Percentiles rank a stretch among this genome's conserved stretches.
These are phyloP conservation scores for Pulveroboletus sp. DNA, from an alignment of 768 basidiomycete genomes.

Conservation along the genomic window DNA sequence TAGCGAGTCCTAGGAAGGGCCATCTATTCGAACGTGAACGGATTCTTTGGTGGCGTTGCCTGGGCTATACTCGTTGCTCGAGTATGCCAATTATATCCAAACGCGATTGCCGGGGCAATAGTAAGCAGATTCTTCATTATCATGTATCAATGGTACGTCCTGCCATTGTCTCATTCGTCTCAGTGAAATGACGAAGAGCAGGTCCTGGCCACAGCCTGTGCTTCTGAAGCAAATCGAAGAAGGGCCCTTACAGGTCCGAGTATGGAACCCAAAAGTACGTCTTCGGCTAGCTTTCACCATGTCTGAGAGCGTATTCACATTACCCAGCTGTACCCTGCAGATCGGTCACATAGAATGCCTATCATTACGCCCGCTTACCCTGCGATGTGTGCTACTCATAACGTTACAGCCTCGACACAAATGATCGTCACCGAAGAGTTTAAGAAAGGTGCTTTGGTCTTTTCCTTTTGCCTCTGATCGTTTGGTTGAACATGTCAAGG, in stretches of 20 bases:
- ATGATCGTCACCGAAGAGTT: conserved; percentile 96
- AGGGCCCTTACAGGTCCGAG: conserved; percentile 85
- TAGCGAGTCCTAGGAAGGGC: conserved; percentile 62
- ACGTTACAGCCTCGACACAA: conserved; percentile 92
- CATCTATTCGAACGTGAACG: conserved; percentile 97
- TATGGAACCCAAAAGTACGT: conserved; percentile 94
- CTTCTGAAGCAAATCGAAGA: conserved; percentile 95
- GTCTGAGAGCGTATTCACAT: neutral
- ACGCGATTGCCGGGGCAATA: conserved; percentile 88
- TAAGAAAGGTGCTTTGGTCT: conserved; percentile 61
- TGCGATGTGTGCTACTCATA: conserved; percentile 98
- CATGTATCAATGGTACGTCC: conserved; percentile 89
- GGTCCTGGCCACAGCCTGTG: conserved; percentile 99
- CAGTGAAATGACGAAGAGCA: conserved; percentile 30
- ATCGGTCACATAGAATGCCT: conserved; percentile 96
- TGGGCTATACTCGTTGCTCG: conserved; percentile 99
- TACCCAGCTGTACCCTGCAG: conserved; percentile 79
- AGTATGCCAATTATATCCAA: conserved; percentile 98
- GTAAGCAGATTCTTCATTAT: conserved; percentile 98
- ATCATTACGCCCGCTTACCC: conserved; percentile 99
- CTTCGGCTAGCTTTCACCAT: neutral
- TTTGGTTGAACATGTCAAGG: conserved; percentile 44
- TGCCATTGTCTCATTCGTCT: neutral
- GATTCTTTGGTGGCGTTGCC: conserved; percentile 95
- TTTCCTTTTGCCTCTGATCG: neutral